Evolutionary conservation across 163 green algal genomes (phyloP).

Genomic region (Coccomyxa subellipsoidea): DNA sequence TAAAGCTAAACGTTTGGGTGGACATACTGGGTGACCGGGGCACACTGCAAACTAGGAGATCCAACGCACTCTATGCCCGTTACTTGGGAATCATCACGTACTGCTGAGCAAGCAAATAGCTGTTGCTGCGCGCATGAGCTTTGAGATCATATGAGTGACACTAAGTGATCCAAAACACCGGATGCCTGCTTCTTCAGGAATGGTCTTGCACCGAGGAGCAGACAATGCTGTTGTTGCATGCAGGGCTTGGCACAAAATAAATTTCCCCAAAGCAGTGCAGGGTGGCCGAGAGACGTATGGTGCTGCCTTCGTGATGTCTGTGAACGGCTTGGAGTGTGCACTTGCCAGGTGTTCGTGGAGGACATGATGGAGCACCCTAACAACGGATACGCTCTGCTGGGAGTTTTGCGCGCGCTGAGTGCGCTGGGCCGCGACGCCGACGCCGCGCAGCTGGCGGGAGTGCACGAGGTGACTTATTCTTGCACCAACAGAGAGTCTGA

Average conservation of each 20-base stretch:
- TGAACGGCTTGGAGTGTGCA: not conserved
- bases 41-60: no score
- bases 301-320: not conserved
- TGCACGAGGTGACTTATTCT: not conserved
- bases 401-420: conserved; percentile 20
- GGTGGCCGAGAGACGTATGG: not conserved
- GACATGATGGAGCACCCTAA: conserved; percentile 34
- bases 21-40: no score
- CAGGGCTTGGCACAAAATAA: not conserved
- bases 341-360: conserved; percentile 22
- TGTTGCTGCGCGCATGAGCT: no score
- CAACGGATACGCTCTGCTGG: conserved; percentile 40
- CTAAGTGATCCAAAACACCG: no score
- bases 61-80: no score
- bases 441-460: not conserved
- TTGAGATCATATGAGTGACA: no score
- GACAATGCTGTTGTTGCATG: not conserved
- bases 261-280: not conserved
- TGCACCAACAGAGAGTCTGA: no score
- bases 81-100: no score
- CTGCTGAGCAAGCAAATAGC: no score
- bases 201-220: not conserved
- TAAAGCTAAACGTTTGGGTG: no score
- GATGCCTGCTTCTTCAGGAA: no score
- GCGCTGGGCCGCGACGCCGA: not conserved